Percentiles rank a stretch among this genome's conserved stretches.
Conservation (phyloP, 768 basidiomycete species). For the Glaciozyma martinii region DNA sequence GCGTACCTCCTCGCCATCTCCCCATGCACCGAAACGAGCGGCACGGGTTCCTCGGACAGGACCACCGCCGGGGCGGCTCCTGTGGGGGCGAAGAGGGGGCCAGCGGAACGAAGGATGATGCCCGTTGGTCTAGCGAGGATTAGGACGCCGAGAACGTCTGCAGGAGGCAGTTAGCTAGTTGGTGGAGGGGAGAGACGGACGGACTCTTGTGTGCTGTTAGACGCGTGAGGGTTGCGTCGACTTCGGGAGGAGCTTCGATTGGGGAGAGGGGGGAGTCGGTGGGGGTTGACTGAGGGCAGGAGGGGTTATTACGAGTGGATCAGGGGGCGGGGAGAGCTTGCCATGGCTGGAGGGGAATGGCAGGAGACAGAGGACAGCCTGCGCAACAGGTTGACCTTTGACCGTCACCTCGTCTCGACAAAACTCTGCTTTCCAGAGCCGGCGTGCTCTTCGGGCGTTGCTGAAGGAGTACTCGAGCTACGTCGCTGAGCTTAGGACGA, state of each 20-base stretch:
- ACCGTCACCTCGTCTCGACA: no score
- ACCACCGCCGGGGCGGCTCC: not conserved
- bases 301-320: no score
- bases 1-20: slow-evolving; percentile 13
- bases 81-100: slow-evolving; percentile 26
- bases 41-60: not conserved
- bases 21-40: not conserved
- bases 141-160: slow-evolving; percentile 41
- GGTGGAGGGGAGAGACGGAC: not conserved
- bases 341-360: no score
- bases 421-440: no score
- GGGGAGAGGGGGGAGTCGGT: no score
- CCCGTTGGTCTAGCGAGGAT: slow-evolving; percentile 36
- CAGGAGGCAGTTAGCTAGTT: not conserved
- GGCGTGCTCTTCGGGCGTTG: no score
- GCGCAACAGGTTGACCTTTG: no score
- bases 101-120: slow-evolving; percentile 28
- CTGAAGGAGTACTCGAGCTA: no score
- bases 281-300: no score
- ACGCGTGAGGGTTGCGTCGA: slow-evolving; percentile 38
- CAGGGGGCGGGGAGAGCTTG: no score
- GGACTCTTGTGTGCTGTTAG: slow-evolving; percentile 36
- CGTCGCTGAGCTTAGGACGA: no score
- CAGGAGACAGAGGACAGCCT: no score
- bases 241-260: slow-evolving; percentile 33